Conservation (phyloP, 2,329 filamentous ascomycete species). For the Drechslera avenae region DNA sequence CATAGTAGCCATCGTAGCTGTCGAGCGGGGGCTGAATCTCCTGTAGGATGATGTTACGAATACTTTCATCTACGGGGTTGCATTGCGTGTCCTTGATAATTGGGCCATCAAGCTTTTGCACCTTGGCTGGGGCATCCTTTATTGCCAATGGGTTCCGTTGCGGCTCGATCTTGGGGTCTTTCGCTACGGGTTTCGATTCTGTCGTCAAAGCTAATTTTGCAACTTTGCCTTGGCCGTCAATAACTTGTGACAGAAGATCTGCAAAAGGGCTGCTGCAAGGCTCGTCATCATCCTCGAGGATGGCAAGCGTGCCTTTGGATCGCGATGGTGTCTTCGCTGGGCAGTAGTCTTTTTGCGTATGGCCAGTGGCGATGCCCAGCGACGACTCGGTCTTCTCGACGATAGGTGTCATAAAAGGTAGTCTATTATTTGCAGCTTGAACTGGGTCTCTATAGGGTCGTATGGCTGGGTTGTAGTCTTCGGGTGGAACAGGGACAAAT, state of each 20-base stretch:
- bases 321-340: constrained; percentile 80
- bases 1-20: constrained; percentile 79
- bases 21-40: constrained; percentile 74
- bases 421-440: constrained; percentile 82
- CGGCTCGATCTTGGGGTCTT: constrained; percentile 20
- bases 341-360: constrained; percentile 63
- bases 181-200: constrained; percentile 48
- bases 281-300: constrained; percentile 50
- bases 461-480: constrained; percentile 81
- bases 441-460: constrained; percentile 80
- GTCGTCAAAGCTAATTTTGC: constrained; percentile 59
- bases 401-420: constrained; percentile 99
- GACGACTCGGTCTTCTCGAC: constrained; percentile 94
- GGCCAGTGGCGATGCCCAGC: constrained; percentile 58
- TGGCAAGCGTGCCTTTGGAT: constrained; percentile 49
- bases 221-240: constrained; percentile 51
- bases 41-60: constrained; percentile 76
- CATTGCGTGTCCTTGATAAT: constrained; percentile 83
- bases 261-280: constrained; percentile 74
- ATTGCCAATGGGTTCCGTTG: constrained; percentile 24
- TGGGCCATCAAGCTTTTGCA: constrained; percentile 62
- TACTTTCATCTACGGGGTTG: constrained; percentile 81
- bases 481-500: constrained; percentile 80
- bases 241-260: constrained; percentile 62
- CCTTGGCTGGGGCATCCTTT: constrained; percentile 49